Base-by-base conservation (phyloP, 257 asterid genomes). In the Forsythia suspensa region DNA sequence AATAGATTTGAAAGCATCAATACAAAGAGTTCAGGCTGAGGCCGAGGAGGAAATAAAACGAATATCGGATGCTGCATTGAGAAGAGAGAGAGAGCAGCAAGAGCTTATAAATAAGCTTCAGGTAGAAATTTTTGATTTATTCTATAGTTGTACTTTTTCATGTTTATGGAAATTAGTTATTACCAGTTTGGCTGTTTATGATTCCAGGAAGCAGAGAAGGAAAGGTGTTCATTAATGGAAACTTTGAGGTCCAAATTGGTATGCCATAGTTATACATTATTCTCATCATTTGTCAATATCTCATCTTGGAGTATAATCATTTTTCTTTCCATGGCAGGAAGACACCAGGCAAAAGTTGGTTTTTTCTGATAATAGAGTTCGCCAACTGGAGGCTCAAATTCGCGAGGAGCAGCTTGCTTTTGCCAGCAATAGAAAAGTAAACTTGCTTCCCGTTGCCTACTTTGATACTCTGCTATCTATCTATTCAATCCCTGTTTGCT, bases 221-320 rank as follows among this genome's bases (percentile, higher is more conserved):
- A 96, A 90, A 90, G 92, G 78, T 87, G 93, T 80, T 86, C 72
- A 3, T 71, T 89, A 82, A 91, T 91, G 88, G 99, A 96, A 85
- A 88, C 86, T 76, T 81, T 96, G 90, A 90, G 98, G 87, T 82
- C 92, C 78, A 96, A 96, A 94, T 86, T 96, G 99, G 99, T 96
- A 91, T 52, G 80, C 37, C 77, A 9, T 36, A 74, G 79, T 43
- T 79, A 21, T 36, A 77, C 80, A 43, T 63, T 43, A 37, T 81
- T 74, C 42, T 78, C 66, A 77, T 80, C 34, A 51, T 76, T 7
- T 79, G 16, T 63, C 55, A 44, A 44, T 18, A 44, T 79, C 65
- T 38, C 79, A 72, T 68, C 77, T 75, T 43, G 67, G 67, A 41
- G 43, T 82, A 73, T 73, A 61, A 77, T 51, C 63, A 74, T 21